Evolutionary conservation across 495 filamentous ascomycete genomes (phyloP), one percentile per base, ranked within the genome.

Genomic region (Aspergillus panamensis): DNA sequence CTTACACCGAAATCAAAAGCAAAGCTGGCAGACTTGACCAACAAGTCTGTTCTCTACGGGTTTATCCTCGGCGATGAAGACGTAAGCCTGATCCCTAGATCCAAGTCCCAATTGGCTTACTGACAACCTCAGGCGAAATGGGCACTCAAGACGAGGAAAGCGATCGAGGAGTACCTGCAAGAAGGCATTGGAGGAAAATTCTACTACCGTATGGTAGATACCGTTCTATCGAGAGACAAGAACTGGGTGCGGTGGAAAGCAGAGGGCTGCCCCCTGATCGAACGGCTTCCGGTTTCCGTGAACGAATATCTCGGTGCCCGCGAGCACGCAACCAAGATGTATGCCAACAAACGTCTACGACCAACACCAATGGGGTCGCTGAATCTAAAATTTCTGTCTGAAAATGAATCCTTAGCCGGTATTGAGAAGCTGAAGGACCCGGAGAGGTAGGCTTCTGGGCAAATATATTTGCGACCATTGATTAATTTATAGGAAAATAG

Each of bases 191-290:
- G 71, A 12, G 95, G 95, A 13, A 88, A 87, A 54, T 94, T 95
- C 70, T 99, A 97, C 72, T 90, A 89, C 68, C 89, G 94, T 29
- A 92, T 96, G 83, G 90, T 99, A 35, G 93, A 97, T 65, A 96
- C 92, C 5, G 91, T 97, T 16, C 80, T 99, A 19, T 89, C 91
- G 6, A 81, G 94, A 56, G 94, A 99, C 72, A 96, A 96, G 71
- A 96, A 96, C 63, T 99, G 94, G 94, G 91, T 92, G 42, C 87
- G 89, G 48, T 99, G 94, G 94, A 99, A 99, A 72, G 84, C 91
- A 8, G 94, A 97, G 71, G 87, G 83, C 50, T 97, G 94, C 70
- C 91, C 90, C 30, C 80, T 85, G 19, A 96, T 99, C 66, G 86
- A 92, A 59, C 80, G 83, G 40, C 81, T 87, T 14, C 77, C 89